phyloP scores from a whole-genome alignment of 345 rosid genomes.

The Citrus reticulata region DNA sequence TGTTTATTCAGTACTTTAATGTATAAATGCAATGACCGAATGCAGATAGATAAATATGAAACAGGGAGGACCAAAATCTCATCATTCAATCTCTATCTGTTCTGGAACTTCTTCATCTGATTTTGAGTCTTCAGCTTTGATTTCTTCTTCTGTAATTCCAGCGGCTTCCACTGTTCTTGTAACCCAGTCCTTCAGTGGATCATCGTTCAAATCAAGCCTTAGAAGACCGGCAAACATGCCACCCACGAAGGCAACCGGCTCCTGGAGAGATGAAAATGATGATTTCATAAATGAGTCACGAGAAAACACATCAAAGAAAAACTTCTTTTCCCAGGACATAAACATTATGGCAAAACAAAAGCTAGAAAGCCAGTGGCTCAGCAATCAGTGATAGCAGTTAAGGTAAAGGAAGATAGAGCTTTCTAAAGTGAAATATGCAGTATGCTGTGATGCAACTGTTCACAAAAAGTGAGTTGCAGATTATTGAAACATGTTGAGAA shows the following conservation, averaged over 20 bases:
- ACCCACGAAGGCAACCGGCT: slow-evolving; percentile 65
- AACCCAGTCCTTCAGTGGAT: slow-evolving; percentile 72
- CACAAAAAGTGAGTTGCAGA: neutral
- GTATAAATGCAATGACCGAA: neutral
- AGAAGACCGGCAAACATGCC: slow-evolving; percentile 67
- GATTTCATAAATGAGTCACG: neutral
- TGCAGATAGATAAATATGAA: neutral
- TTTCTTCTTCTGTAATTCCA: slow-evolving; percentile 40
- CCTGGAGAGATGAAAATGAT: slow-evolving; percentile 25
- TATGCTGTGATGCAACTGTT: neutral
- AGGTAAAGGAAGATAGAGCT: neutral
- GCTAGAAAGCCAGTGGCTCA: no score
- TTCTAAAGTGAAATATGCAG: neutral
- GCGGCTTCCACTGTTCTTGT: slow-evolving; percentile 55
- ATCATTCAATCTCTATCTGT: slow-evolving; percentile 55
- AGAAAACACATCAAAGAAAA: neutral
- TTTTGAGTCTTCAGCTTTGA: slow-evolving; percentile 25
- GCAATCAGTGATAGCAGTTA: no score
- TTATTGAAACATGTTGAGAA: no score
- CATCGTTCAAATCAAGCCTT: slow-evolving; percentile 66
- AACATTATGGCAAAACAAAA: neutral
- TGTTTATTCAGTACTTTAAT: neutral
- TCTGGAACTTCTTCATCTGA: slow-evolving; percentile 41
- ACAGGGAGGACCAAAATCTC: neutral
- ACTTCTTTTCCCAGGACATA: neutral